A percentile compares a stretch with the other conserved stretches of the same genome.
phyloP scores from a whole-genome alignment of 768 basidiomycete species.

The Mycena sanguinolenta region DNA sequence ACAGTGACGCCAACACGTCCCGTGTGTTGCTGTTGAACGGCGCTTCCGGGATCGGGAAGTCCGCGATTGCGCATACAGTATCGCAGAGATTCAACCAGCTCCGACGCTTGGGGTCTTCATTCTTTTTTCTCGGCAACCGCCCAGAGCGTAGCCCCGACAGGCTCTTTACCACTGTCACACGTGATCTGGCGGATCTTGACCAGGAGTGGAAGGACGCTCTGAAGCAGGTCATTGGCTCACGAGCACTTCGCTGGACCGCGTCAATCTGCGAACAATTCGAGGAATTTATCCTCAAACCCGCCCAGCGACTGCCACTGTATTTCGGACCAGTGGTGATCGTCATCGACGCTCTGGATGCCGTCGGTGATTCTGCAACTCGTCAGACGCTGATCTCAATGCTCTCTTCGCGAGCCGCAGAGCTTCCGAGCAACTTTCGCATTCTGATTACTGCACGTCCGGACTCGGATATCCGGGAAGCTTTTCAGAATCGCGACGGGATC shows the following conservation, averaged over 20 bases:
- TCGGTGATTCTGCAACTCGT: neutral
- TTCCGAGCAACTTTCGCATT: conserved; percentile 5
- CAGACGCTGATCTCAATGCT: neutral
- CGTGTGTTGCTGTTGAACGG: conserved; percentile 17
- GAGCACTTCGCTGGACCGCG: conserved; percentile 10
- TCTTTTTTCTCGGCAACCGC: conserved; percentile 6
- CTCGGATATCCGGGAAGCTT: neutral
- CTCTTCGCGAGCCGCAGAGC: conserved; percentile 6
- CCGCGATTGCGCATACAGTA: conserved; percentile 24
- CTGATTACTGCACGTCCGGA: neutral
- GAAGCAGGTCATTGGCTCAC: neutral
- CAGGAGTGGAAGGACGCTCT: conserved; percentile 12
- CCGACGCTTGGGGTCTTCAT: conserved; percentile 21
- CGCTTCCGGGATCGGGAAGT: conserved; percentile 20
- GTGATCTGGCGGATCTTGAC: conserved; percentile 29
- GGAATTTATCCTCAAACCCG: conserved; percentile 30
- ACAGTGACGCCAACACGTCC: neutral
- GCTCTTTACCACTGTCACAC: conserved; percentile 25
- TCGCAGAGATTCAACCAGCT: conserved; percentile 18
- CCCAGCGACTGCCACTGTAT: neutral
- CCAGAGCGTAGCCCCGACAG: conserved; percentile 10
- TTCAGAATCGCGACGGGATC: neutral
- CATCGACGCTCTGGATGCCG: conserved; percentile 23
- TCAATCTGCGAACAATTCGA: conserved; percentile 27
- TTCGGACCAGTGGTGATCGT: conserved; percentile 30